phyloP scores from a whole-genome alignment of 2,329 filamentous ascomycete species.

The Hymenoscyphus scutula region DNA sequence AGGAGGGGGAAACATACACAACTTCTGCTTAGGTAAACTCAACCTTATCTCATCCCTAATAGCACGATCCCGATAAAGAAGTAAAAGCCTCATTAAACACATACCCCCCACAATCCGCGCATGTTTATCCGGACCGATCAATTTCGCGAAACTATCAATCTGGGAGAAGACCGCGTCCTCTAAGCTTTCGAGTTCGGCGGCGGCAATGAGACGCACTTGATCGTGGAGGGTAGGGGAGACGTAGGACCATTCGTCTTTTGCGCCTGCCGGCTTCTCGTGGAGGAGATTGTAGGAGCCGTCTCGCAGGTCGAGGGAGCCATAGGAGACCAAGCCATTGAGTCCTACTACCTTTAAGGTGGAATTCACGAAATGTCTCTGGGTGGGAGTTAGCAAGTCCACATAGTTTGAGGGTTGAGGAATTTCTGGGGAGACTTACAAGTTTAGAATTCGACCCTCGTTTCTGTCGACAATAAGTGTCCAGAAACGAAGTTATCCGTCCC shows the following conservation, averaged over 20 bases:
- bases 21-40: conserved; percentile 19
- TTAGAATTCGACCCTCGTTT: neutral
- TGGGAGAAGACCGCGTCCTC: conserved; percentile 20
- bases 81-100: conserved; percentile 22
- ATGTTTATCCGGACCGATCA: conserved; percentile 15
- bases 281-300: conserved; percentile 22
- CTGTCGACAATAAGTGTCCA: conserved; percentile 15
- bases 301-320: conserved; percentile 22
- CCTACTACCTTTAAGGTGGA: conserved; percentile 19
- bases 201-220: conserved; percentile 23
- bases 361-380: conserved; percentile 15
- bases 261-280: neutral
- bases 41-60: conserved; percentile 21
- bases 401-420: neutral
- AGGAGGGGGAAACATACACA: neutral
- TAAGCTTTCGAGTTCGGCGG: conserved; percentile 18
- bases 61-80: conserved; percentile 22
- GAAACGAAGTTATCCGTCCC: conserved; percentile 19
- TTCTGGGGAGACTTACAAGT: conserved; percentile 7
- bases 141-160: conserved; percentile 21
- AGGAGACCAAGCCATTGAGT: conserved; percentile 22
- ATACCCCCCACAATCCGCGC: conserved; percentile 22
- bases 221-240: conserved; percentile 24
- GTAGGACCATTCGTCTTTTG: conserved; percentile 11
- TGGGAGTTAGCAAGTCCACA: neutral